Conservation (phyloP, 768 basidiomycete species). For the Agaricus subrufescens region DNA sequence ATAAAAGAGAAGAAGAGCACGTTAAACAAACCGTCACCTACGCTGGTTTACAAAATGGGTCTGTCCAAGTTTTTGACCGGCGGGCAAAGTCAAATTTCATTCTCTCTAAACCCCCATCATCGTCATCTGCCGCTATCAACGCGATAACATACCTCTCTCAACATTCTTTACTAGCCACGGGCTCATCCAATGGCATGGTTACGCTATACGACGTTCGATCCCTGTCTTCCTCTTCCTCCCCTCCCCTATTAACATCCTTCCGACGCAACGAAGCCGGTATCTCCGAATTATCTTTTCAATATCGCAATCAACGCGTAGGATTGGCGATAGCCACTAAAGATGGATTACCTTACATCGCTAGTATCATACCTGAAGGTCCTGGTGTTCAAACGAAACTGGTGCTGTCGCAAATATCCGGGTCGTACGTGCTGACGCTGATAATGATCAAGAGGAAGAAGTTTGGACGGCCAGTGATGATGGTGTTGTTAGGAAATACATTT, state of each 20-base stretch:
- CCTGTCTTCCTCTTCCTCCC: constrained; percentile 24
- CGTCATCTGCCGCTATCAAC: constrained; percentile 24
- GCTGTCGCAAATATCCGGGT: constrained; percentile 37
- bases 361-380: constrained; percentile 36
- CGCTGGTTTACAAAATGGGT: constrained; percentile 50
- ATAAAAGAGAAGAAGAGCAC: too few species aligned
- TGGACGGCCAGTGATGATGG: constrained; percentile 67
- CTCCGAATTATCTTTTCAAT: constrained; percentile 33
- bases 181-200: constrained; percentile 50
- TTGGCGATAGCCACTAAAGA: constrained; percentile 52
- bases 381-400: constrained; percentile 44
- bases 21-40: constrained; percentile 45
- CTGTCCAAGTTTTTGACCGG: constrained; percentile 54
- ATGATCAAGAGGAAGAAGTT: constrained; percentile 21
- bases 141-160: constrained; percentile 40
- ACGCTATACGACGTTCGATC: constrained; percentile 51
- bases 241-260: constrained; percentile 34
- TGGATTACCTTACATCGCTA: constrained; percentile 57
- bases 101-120: constrained; percentile 3
- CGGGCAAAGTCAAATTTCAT: constrained; percentile 28
- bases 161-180: constrained; percentile 50
- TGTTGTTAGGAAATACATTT: constrained; percentile 27
- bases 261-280: constrained; percentile 42
- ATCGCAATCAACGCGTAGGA: constrained; percentile 26
- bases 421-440: not conserved